These are phyloP conservation scores for Maudiozyma barnettii DNA, from an alignment of 805 yeast genomes.

Conservation along the genomic window DNA sequence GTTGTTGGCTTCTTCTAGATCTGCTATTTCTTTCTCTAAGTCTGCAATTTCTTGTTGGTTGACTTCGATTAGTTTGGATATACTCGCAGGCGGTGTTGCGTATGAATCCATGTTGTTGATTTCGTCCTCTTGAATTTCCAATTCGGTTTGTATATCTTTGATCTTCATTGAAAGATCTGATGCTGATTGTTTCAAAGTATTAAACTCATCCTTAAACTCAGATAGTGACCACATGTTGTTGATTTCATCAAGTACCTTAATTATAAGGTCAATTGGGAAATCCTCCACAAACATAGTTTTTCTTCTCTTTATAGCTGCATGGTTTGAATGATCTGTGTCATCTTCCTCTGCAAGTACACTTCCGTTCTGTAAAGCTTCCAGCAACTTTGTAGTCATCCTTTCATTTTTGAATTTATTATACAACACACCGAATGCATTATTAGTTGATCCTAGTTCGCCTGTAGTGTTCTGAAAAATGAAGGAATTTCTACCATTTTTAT, in stretches of 20 bases:
- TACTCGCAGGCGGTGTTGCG: slow-evolving; percentile 11
- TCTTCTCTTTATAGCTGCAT: slow-evolving; percentile 12
- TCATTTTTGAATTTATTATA: slow-evolving; percentile 27
- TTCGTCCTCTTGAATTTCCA: slow-evolving; percentile 20
- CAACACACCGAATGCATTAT: slow-evolving; percentile 24
- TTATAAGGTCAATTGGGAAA: slow-evolving; percentile 23
- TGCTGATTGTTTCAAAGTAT: slow-evolving; percentile 37
- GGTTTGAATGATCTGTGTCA: slow-evolving; percentile 14
- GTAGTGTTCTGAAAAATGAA: slow-evolving; percentile 16
- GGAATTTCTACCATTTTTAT: slow-evolving; percentile 12
- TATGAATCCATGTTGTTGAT: slow-evolving; percentile 15
- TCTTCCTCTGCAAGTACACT: slow-evolving; percentile 32
- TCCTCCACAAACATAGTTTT: slow-evolving; percentile 33
- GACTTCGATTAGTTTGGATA: slow-evolving; percentile 33
- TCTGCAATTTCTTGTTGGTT: slow-evolving; percentile 39
- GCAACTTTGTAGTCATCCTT: slow-evolving; percentile 28
- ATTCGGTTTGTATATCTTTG: slow-evolving; percentile 22
- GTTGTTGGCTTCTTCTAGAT: background rate
- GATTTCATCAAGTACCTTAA: slow-evolving; percentile 27
- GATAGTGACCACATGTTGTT: slow-evolving; percentile 29
- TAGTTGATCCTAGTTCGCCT: background rate
- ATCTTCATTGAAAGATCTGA: slow-evolving; percentile 32
- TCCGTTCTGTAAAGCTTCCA: slow-evolving; percentile 34
- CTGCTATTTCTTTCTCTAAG: slow-evolving; percentile 32
- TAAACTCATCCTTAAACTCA: slow-evolving; percentile 35